Evolutionary conservation across 371 early-diverging fungal species (phyloP), one percentile per base, ranked within the genome.

Genomic region (Mycotypha africana): DNA sequence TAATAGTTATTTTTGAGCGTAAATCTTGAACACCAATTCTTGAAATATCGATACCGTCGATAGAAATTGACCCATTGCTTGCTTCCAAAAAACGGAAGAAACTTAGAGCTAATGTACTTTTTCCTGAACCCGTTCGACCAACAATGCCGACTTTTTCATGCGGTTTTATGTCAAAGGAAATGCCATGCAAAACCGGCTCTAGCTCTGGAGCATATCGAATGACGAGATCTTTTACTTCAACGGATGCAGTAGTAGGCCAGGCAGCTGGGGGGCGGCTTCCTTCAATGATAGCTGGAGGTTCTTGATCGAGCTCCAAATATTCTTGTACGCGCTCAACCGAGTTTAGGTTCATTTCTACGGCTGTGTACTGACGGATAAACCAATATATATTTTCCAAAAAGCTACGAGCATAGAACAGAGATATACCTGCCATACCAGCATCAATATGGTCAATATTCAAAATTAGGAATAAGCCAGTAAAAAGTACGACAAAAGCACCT

Each of bases 291-390:
- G 42, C 58, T n/a, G 73, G 54, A 4, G 87, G 80, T 50, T 92
- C 92, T 53, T 86, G 84, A 23, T 83, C 80, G 41, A 89, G 68
- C 19, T 56, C 52, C 19, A 81, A 58, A 55, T 92, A 94, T 57
- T 92, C 86, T 31, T 78, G 70, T 0, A 91, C 73, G n/a, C 95
- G 82, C 58, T 95, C 95, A 4, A 95, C 88, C 9, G 82, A 72
- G 62, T 86, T 90, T 50, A 91, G 71, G 28, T 81, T 70, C 84
- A 88, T 87, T 56, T 92, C 92, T 32, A 91, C 75, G 35, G 82
- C 66, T 2, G 89, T 86, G 51, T 83, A 84, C 43, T 74, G 74
- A 12, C 72, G 60, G 11, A 74, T 64, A 45, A 65, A 55, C 72
- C 66, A 65, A 34, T 67, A 67, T 11, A 72, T 58, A 26, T 61